Evolutionary conservation across 805 yeast genomes (phyloP).

Genomic region (Kregervanrija fluxuum): DNA sequence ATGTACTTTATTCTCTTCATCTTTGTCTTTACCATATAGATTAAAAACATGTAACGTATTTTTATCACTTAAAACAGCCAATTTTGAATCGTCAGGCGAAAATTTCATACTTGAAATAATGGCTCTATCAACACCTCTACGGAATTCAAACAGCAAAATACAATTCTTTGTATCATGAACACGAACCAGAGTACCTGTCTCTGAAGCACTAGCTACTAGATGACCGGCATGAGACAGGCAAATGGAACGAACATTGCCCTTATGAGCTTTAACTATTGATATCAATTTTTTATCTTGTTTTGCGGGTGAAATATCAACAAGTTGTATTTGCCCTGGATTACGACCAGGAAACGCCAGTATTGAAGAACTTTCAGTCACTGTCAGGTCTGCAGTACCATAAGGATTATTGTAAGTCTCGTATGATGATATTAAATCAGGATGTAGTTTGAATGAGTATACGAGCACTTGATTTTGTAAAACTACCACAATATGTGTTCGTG

Average conservation of each 20-base stretch:
- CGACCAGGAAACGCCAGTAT: slow-evolving; percentile 75
- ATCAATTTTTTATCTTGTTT: slow-evolving; percentile 59
- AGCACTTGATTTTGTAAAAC: slow-evolving; percentile 60
- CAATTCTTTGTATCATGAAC: slow-evolving; percentile 66
- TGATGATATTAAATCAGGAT: slow-evolving; percentile 58
- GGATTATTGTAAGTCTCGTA: slow-evolving; percentile 64
- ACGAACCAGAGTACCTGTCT: slow-evolving; percentile 73
- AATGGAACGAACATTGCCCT: slow-evolving; percentile 53
- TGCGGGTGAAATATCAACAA: slow-evolving; percentile 63
- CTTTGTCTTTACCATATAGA: slow-evolving; percentile 6
- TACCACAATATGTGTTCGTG: slow-evolving; percentile 70
- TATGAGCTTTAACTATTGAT: slow-evolving; percentile 73
- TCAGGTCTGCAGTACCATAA: slow-evolving; percentile 51
- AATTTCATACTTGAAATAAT: slow-evolving; percentile 75
- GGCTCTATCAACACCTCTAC: slow-evolving; percentile 88
- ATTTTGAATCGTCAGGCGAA: slow-evolving; percentile 63
- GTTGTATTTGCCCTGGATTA: slow-evolving; percentile 68
- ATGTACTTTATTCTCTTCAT: slow-evolving; percentile 41
- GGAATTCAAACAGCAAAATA: slow-evolving; percentile 68
- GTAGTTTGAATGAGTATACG: slow-evolving; percentile 75
- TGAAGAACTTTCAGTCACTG: slow-evolving; percentile 18
- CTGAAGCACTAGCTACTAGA: slow-evolving; percentile 74
- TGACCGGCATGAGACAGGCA: slow-evolving; percentile 58
- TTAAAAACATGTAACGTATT: slow-evolving; percentile 83
- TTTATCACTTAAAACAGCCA: slow-evolving; percentile 86